A percentile compares a stretch with the other conserved stretches of the same genome.
Evolutionary conservation across 2,329 filamentous ascomycete species (phyloP).

Genomic region (Cordyceps cicadae): DNA sequence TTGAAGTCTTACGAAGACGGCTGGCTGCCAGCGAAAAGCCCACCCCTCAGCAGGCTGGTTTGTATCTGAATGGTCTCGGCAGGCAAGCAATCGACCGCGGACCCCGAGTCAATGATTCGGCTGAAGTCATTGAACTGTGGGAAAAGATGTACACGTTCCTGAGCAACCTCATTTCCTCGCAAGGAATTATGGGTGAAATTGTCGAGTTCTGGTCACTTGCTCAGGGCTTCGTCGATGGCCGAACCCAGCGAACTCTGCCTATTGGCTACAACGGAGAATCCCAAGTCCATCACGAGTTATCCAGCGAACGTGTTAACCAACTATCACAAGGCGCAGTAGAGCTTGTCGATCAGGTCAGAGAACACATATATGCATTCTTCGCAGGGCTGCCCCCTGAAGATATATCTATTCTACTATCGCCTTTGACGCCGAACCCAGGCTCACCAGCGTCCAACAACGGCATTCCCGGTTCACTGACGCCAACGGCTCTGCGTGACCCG

Average conservation of each 20-base stretch:
- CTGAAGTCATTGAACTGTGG: slow-evolving; percentile 84
- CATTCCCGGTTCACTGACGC: slow-evolving; percentile 34
- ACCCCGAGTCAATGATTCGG: slow-evolving; percentile 60
- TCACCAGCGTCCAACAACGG: slow-evolving; percentile 33
- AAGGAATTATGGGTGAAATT: slow-evolving; percentile 80
- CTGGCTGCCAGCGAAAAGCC: slow-evolving; percentile 69
- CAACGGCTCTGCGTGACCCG: slow-evolving; percentile 55
- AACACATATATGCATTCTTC: slow-evolving; percentile 75
- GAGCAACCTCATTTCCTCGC: slow-evolving; percentile 62
- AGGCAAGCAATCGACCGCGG: slow-evolving; percentile 57
- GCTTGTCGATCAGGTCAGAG: slow-evolving; percentile 73
- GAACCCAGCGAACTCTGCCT: slow-evolving; percentile 70
- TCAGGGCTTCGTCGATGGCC: slow-evolving; percentile 81
- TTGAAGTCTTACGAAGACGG: slow-evolving; percentile 79
- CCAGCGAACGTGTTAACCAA: slow-evolving; percentile 59
- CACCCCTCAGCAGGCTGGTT: slow-evolving; percentile 57
- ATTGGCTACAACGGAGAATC: slow-evolving; percentile 76
- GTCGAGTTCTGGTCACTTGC: slow-evolving; percentile 91
- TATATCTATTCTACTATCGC: slow-evolving; percentile 78
- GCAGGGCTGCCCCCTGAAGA: slow-evolving; percentile 84
- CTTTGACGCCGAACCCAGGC: slow-evolving; percentile 60
- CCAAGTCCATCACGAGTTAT: slow-evolving; percentile 70
- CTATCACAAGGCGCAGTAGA: slow-evolving; percentile 73
- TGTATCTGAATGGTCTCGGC: slow-evolving; percentile 66
- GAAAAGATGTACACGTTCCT: slow-evolving; percentile 75